Evolutionary conservation across 805 yeast species (phyloP).

Genomic region (Ogataea trehaloabstinens): DNA sequence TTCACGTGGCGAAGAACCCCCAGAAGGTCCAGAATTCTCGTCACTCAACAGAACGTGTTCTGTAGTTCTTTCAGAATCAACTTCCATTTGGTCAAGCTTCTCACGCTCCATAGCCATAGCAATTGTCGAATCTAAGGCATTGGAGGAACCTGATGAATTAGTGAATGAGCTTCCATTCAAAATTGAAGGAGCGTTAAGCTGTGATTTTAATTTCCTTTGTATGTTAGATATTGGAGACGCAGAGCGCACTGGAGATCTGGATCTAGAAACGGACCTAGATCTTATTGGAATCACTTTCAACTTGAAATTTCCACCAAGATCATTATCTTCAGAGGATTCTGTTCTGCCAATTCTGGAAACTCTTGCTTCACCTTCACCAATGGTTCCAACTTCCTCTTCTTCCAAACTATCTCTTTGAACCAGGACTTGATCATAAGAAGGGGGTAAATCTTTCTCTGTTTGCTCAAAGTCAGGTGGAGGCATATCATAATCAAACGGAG

Average conservation of each 20-base stretch:
- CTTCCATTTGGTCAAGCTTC: background rate
- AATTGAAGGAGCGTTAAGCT: constrained; percentile 20
- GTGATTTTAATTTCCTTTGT: constrained; percentile 18
- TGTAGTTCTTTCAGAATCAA: background rate
- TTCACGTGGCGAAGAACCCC: background rate
- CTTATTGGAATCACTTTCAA: constrained; percentile 28
- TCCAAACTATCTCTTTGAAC: constrained; percentile 7
- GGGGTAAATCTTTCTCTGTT: constrained; percentile 24
- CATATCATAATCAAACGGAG: constrained; percentile 21
- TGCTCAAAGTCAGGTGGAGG: constrained; percentile 32
- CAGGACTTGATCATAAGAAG: constrained; percentile 28
- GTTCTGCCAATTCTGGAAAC: constrained; percentile 10
- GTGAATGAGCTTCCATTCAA: constrained; percentile 19
- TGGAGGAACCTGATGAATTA: constrained; percentile 13
- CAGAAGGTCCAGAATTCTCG: constrained; percentile 2
- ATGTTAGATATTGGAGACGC: constrained; percentile 4
- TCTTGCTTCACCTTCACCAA: background rate
- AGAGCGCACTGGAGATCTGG: constrained; percentile 21
- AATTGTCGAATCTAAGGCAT: constrained; percentile 24
- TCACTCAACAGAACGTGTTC: background rate
- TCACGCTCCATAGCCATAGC: constrained; percentile 19
- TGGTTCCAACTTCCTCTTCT: background rate
- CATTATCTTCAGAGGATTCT: constrained; percentile 16
- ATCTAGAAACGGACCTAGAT: constrained; percentile 25
- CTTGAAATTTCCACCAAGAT: constrained; percentile 28